Conservation (phyloP, 2,329 filamentous ascomycete species). For the Cytospora paraplurivora region DNA sequence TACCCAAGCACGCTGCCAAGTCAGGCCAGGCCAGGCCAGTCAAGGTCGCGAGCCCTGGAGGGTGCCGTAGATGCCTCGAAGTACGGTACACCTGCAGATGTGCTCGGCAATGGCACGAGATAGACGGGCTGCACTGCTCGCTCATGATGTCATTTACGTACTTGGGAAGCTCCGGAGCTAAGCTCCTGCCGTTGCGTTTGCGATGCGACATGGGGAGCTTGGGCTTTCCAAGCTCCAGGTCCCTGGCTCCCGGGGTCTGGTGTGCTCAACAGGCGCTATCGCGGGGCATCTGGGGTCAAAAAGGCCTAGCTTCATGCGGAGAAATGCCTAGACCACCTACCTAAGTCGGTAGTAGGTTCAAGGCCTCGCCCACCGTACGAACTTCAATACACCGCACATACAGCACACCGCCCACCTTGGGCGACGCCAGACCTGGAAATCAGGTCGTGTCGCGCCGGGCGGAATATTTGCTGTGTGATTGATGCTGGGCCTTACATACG, state of each 20-base stretch:
- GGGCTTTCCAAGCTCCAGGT: not conserved
- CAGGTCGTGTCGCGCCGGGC: not conserved
- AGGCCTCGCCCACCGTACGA: not conserved
- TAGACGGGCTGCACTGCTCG: not conserved
- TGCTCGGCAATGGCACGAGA: not conserved
- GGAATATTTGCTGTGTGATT: not conserved
- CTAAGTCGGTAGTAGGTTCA: too few species aligned
- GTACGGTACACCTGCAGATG: too few species aligned
- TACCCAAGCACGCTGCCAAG: too few species aligned
- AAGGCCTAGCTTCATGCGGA: not conserved
- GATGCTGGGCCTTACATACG: not conserved
- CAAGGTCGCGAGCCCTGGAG: too few species aligned
- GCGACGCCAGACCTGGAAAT: not conserved
- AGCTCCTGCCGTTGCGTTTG: slow-evolving; percentile 1
- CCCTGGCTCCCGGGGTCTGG: too few species aligned
- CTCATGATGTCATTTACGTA: not conserved
- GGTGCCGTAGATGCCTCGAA: too few species aligned
- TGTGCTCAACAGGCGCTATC: not conserved
- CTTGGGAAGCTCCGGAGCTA: not conserved
- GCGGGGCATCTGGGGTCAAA: slow-evolving; percentile 4
- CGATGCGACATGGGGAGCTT: not conserved
- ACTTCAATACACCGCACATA: too few species aligned
- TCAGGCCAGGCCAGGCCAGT: too few species aligned
- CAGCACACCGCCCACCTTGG: not conserved
- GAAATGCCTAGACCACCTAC: not conserved